Base-by-base conservation (phyloP, 495 filamentous ascomycete genomes). In the Aspergillus nidulans region DNA sequence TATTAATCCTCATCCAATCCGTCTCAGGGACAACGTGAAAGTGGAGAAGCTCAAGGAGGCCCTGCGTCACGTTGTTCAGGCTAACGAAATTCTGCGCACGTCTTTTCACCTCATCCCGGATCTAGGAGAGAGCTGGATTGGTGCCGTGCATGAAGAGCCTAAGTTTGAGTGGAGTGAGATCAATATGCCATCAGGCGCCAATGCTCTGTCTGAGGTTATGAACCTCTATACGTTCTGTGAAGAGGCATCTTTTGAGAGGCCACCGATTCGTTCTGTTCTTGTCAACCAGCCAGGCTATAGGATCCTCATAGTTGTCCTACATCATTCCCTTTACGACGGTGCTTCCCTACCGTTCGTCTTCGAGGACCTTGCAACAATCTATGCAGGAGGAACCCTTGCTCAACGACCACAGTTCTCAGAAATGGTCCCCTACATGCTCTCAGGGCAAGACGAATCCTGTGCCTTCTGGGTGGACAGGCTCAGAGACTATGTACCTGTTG, bases 311-410 rank as follows among this genome's bases (percentile, higher is more conserved):
- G 45, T 75, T 19, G 60, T 69, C 18, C 77, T 95, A 25, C 86
- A 92, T 62, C 92, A 97, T 64, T 90, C 84, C 4, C 71, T 97
- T 0, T 97, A 97, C 63, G 92, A 97, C 68, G 92, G 87, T 8
- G 87, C 79, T 63, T 92, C 90, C 48, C 77, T 95, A 18, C 71
- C 79, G 4, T 68, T 91, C 15, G 65, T 96, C 0, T 73, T 96
- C 10, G 71, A 77, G n/a, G 72, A 78, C 34, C 69, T 92, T 15
- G 70, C 70, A 28, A 63, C 53, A 3, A 61, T 60, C 6, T 77
- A 76, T 50, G 46, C 57, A 15, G 70, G 68, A 9, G 53, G 58
- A 16, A 20, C 55, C 4, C 60, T 58, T 4, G 23, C 44, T 0
- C 32, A 60, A 16, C 51, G 59, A 20, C 65, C 64, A 0, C 62